Evolutionary conservation across 2,329 filamentous ascomycete species (phyloP).

Genomic region (Clathrospora elynae): DNA sequence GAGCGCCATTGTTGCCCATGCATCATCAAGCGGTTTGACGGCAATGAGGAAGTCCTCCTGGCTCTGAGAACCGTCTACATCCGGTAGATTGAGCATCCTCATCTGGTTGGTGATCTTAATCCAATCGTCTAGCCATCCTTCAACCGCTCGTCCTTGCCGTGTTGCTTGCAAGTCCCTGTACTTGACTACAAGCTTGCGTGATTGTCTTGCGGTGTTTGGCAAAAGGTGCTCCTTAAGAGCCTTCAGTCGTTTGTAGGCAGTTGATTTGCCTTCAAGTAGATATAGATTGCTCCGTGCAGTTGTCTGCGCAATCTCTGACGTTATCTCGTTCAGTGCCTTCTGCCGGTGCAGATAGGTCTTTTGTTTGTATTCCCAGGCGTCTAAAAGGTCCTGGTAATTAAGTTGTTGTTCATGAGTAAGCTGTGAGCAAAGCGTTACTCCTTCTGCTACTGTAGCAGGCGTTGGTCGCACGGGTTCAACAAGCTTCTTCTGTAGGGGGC

Average conservation of each 20-base stretch:
- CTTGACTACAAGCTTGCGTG: neutral
- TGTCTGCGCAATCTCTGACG: neutral
- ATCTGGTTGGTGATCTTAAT: conserved; percentile 1
- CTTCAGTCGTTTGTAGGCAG: neutral
- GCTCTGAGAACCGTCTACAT: neutral
- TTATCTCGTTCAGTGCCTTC: too few species aligned
- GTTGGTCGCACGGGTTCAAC: too few species aligned
- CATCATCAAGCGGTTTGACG: too few species aligned
- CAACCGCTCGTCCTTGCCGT: neutral
- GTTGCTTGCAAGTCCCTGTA: conserved; percentile 1
- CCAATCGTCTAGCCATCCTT: conserved; percentile 1
- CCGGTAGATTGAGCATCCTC: neutral
- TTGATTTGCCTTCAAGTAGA: neutral
- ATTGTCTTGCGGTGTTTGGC: neutral
- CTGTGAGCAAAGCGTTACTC: too few species aligned
- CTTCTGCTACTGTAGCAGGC: too few species aligned
- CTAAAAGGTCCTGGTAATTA: too few species aligned
- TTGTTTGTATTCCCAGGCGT: too few species aligned
- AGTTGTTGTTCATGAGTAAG: too few species aligned
- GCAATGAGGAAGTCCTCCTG: neutral
- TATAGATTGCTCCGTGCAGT: neutral
- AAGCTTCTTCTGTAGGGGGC: too few species aligned
- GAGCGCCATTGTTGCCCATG: too few species aligned
- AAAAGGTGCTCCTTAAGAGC: neutral
- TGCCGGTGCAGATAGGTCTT: too few species aligned